Conservation (phyloP, 306 rosid genomes). For the Comarum palustre region DNA sequence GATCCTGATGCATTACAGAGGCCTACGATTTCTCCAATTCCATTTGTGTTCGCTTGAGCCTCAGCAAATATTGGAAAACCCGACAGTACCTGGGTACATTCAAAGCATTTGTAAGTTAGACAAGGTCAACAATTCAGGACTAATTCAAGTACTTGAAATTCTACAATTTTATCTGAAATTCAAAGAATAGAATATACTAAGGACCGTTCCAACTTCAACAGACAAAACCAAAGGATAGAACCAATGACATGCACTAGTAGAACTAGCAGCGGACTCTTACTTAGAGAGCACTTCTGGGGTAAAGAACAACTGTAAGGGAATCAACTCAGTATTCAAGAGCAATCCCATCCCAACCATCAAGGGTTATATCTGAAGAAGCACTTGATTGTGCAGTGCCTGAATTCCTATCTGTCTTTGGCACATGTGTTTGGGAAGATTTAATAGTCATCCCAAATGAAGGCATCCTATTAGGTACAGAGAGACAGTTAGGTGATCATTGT, state of each 20-base stretch:
- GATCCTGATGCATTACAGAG: slow-evolving; percentile 87
- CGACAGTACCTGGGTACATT: slow-evolving; percentile 59
- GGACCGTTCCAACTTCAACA: slow-evolving; percentile 1
- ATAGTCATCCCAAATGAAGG: slow-evolving; percentile 80
- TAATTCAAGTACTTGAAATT: slow-evolving; percentile 18
- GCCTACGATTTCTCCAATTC: slow-evolving; percentile 98
- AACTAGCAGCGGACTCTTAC: slow-evolving; percentile 48
- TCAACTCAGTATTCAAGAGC: slow-evolving; percentile 89
- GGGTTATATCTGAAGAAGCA: slow-evolving; percentile 61
- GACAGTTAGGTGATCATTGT: slow-evolving; percentile 20
- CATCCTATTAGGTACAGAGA: slow-evolving; percentile 56
- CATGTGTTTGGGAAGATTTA: slow-evolving; percentile 62
- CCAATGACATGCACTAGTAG: slow-evolving; percentile 24
- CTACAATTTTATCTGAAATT: neutral
- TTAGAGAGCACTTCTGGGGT: slow-evolving; percentile 90
- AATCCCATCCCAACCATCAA: slow-evolving; percentile 96
- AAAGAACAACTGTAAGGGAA: slow-evolving; percentile 94
- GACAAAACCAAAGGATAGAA: slow-evolving; percentile 21
- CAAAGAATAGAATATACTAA: neutral
- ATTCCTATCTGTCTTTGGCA: slow-evolving; percentile 55
- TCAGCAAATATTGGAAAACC: slow-evolving; percentile 85
- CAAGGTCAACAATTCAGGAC: slow-evolving; percentile 15
- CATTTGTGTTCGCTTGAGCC: slow-evolving; percentile 93
- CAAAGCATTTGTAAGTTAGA: slow-evolving; percentile 11
- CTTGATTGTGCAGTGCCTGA: slow-evolving; percentile 46